phyloP scores from a whole-genome alignment of 2,329 filamentous ascomycete genomes.

The Penicillium occitanis region DNA sequence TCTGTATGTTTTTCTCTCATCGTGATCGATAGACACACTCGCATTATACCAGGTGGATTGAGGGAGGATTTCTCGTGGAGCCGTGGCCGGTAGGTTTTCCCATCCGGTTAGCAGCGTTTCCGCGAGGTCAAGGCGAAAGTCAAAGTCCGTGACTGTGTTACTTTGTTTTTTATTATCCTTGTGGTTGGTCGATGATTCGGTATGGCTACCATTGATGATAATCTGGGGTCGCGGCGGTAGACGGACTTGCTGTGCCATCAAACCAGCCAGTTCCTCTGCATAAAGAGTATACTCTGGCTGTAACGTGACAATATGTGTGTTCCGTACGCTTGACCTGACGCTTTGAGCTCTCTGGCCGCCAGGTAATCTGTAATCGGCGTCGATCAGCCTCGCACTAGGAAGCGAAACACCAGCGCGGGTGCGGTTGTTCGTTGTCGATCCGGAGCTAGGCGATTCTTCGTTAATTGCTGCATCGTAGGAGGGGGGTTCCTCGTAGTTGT shows the following conservation, averaged over 20 bases:
- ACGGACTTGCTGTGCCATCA: slow-evolving; percentile 48
- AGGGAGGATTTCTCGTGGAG: not conserved
- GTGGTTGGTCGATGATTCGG: slow-evolving; percentile 35
- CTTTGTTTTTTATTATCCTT: slow-evolving; percentile 27
- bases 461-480: slow-evolving; percentile 17
- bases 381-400: slow-evolving; percentile 5
- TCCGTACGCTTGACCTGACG: not conserved
- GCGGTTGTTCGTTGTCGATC: not conserved
- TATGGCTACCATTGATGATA: slow-evolving; percentile 56
- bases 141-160: slow-evolving; percentile 32
- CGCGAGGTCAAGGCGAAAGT: slow-evolving; percentile 31
- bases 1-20: slow-evolving; percentile 29
- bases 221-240: slow-evolving; percentile 57
- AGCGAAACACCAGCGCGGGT: not conserved
- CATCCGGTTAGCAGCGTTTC: slow-evolving; percentile 25
- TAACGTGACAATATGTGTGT: slow-evolving; percentile 33
- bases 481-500: slow-evolving; percentile 13
- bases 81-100: not conserved
- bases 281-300: slow-evolving; percentile 50
- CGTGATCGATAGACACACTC: slow-evolving; percentile 28
- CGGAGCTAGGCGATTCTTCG: not conserved
- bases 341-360: slow-evolving; percentile 2
- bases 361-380: slow-evolving; percentile 14
- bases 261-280: slow-evolving; percentile 44
- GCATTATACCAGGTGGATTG: slow-evolving; percentile 21